These are phyloP conservation scores for Boletellus emodensis DNA, from an alignment of 768 basidiomycete genomes.

Conservation along the genomic window DNA sequence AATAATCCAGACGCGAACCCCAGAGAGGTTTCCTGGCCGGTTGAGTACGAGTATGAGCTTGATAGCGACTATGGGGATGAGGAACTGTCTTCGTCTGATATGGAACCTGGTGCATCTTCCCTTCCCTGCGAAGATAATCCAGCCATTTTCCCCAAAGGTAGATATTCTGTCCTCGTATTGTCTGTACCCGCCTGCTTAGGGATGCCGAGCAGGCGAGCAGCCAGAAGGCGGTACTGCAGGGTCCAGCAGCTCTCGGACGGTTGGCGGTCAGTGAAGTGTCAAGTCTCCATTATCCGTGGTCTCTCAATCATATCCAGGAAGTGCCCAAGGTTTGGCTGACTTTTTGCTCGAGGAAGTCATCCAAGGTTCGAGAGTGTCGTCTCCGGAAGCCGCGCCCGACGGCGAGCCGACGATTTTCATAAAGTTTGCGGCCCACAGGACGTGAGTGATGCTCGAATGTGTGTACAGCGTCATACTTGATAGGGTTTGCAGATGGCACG, in stretches of 20 bases:
- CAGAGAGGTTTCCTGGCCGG: constrained; percentile 6
- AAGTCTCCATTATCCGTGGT: neutral
- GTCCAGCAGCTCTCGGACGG: constrained; percentile 6
- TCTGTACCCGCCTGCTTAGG: neutral
- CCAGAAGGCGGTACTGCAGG: neutral
- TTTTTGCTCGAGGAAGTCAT: constrained; percentile 4
- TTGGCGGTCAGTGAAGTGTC: constrained; percentile 1
- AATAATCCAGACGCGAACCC: neutral
- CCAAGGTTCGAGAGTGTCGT: neutral
- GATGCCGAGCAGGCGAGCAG: constrained; percentile 2
- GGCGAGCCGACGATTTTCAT: neutral
- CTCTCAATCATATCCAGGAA: constrained; percentile 10
- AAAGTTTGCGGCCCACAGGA: constrained; percentile 11
- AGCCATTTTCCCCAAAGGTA: constrained; percentile 1
- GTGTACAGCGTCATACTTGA: neutral
- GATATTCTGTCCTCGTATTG: neutral
- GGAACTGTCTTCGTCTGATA: neutral
- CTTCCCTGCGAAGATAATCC: neutral
- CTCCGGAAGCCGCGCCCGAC: neutral
- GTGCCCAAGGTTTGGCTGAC: neutral
- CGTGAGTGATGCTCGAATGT: constrained; percentile 1
- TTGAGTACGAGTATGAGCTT: constrained; percentile 15
- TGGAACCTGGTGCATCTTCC: neutral
- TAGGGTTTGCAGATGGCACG: constrained; percentile 7
- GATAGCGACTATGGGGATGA: constrained; percentile 29